Conservation (phyloP, 129 eudicot species). For the Rutidosis leptorrhynchoides region DNA sequence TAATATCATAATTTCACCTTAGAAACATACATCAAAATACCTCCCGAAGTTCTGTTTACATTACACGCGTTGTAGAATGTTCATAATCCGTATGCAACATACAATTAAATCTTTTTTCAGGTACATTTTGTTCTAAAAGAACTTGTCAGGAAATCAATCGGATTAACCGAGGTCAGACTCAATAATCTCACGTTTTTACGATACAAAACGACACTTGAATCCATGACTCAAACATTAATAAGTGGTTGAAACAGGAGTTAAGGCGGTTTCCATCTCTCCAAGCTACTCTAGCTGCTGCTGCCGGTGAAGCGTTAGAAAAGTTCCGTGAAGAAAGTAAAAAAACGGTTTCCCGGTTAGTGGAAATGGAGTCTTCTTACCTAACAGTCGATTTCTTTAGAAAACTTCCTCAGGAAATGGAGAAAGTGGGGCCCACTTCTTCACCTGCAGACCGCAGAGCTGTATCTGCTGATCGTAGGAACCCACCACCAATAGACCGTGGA, state of each 20-base stretch:
- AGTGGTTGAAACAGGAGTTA: constrained; percentile 55
- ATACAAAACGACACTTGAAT: neutral
- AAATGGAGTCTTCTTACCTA: constrained; percentile 91
- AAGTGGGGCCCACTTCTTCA: constrained; percentile 25
- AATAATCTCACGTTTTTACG: constrained; percentile 12
- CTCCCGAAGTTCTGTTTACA: neutral
- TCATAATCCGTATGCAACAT: constrained; percentile 20
- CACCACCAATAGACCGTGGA: constrained; percentile 30
- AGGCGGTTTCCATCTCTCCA: constrained; percentile 86
- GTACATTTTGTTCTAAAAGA: constrained; percentile 94
- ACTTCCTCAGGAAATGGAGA: constrained; percentile 90
- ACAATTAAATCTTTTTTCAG: constrained; percentile 40
- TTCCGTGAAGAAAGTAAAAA: constrained; percentile 90
- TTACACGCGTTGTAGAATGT: constrained; percentile 6
- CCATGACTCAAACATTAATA: neutral
- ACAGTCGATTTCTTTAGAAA: constrained; percentile 90
- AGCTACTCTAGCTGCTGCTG: constrained; percentile 67
- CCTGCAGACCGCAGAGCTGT: constrained; percentile 35
- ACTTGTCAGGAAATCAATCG: constrained; percentile 94
- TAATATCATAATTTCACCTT: neutral
- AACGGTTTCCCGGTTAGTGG: constrained; percentile 79
- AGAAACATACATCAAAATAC: neutral
- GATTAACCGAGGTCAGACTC: constrained; percentile 78
- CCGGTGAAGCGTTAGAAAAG: constrained; percentile 70
- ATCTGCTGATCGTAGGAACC: constrained; percentile 36